phyloP scores from a whole-genome alignment of 2,329 filamentous ascomycete species.

The Colletotrichum zoysiae region DNA sequence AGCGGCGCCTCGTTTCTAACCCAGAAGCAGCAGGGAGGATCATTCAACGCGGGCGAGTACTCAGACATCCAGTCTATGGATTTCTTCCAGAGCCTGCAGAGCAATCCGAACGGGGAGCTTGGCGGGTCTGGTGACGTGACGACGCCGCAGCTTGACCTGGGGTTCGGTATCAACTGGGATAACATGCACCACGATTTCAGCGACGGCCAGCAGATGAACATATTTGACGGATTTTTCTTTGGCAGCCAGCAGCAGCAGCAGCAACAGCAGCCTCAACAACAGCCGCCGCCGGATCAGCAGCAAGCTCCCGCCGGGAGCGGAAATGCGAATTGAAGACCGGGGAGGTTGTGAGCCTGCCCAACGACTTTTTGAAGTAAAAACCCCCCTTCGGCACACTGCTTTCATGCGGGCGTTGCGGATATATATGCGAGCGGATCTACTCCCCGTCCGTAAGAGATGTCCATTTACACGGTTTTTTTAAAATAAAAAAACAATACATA shows the following conservation, averaged over 20 bases:
- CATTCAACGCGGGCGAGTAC: slow-evolving; percentile 52
- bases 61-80: slow-evolving; percentile 67
- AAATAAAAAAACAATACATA: background rate
- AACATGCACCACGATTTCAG: slow-evolving; percentile 73
- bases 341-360: background rate
- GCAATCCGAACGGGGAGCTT: slow-evolving; percentile 45
- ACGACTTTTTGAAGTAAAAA: background rate
- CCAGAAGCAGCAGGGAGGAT: slow-evolving; percentile 51
- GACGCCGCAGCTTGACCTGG: slow-evolving; percentile 70
- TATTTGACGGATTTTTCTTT: slow-evolving; percentile 82
- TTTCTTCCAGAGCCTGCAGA: slow-evolving; percentile 63
- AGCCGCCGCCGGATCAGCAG: slow-evolving; percentile 12
- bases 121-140: slow-evolving; percentile 49
- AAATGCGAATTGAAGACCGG: slow-evolving; percentile 4
- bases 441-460: background rate
- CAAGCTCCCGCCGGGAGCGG: slow-evolving; percentile 39
- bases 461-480: background rate
- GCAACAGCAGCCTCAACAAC: slow-evolving; percentile 22
- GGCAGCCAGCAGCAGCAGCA: slow-evolving; percentile 65
- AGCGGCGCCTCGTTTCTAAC: slow-evolving; percentile 49
- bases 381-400: background rate
- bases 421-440: background rate
- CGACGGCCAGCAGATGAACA: slow-evolving; percentile 71
- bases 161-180: slow-evolving; percentile 75
- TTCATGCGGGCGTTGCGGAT: background rate